Evolutionary conservation across 208 protist species (phyloP).

Genomic region (Phytomonas francai): DNA sequence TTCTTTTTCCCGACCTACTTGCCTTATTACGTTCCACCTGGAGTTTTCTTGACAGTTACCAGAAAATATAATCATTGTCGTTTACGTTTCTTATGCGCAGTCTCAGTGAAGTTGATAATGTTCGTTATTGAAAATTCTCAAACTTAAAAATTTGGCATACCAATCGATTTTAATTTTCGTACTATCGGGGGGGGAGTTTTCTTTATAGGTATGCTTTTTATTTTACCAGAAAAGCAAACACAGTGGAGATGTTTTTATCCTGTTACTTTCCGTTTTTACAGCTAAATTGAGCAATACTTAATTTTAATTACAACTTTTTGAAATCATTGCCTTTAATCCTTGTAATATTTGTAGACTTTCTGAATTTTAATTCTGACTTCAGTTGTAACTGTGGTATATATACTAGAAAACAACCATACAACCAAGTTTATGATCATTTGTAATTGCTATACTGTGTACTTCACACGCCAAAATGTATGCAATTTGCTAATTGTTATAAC

Average conservation of each 20-base stretch:
- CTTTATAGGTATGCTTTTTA: conserved; percentile 9
- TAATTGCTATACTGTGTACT: conserved; percentile 2
- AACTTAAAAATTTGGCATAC: background rate
- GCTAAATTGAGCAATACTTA: background rate
- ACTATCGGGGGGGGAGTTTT: background rate
- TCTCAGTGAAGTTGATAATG: background rate
- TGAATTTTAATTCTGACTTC: conserved; percentile 9
- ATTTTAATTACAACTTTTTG: background rate
- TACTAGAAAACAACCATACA: background rate
- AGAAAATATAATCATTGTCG: background rate
- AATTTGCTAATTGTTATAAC: background rate
- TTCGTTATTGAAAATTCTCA: background rate
- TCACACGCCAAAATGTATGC: conserved; percentile 1
- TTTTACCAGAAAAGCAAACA: background rate
- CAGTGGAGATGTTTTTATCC: background rate
- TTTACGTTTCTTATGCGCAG: background rate
- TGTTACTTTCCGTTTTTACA: background rate
- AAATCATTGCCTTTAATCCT: conserved; percentile 2
- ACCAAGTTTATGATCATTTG: background rate
- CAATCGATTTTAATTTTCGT: background rate
- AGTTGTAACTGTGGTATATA: conserved; percentile 5
- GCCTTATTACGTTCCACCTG: background rate
- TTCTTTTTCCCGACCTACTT: background rate
- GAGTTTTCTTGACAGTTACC: background rate
- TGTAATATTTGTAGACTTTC: conserved; percentile 6